Evolutionary conservation across 306 rosid species (phyloP), one percentile per base, ranked within the genome.

Genomic region (Prinsepia uniflora): DNA sequence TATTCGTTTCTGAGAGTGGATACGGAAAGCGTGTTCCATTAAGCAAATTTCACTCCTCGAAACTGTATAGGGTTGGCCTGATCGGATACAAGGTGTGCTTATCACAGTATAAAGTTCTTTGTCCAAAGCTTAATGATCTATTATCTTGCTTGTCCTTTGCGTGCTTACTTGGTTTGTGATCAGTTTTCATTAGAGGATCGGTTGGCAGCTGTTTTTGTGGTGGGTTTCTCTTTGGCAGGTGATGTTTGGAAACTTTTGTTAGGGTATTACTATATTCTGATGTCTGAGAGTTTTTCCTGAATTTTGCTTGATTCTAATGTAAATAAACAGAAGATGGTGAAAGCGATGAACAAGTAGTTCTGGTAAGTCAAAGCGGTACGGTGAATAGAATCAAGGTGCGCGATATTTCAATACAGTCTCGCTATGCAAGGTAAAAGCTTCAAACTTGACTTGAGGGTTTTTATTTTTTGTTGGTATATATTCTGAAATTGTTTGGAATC

Each of bases 321-420:
- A 62, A 44, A 62, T 64, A 49, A 39, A 55, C 96, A 94, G 98
- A 89, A 68, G 96, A 91, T 76, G 97, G 92, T 40, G 97, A 91
- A 84, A 94, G 99, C 83, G 99, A 94, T 75, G 99, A 94, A 84
- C 95, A 91, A 91, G 99, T 89, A 64, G 99, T 94, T 76, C 84
- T 94, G 9, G 96, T 94, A 41, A 94, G 97, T 85, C 99, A 94
- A 76, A 94, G 92, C 66, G 99, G 99, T 60, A 94, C 96, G 5
- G 99, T 86, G 62, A 94, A 94, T 81, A 86, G 99, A 85, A 87
- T 94, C 49, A 94, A 94, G 86, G 97, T 94, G 75, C 96, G 90
- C 75, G 96, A 94, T 75, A 81, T 91, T 82, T 94, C 97, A 12
- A 87, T 94, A 75, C 97, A 94, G 84, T 89, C 96, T 67, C 96